A percentile compares a stretch with the other conserved stretches of the same genome.
phyloP scores from a whole-genome alignment of 495 filamentous ascomycete species.

The Aspergillus wentii region DNA sequence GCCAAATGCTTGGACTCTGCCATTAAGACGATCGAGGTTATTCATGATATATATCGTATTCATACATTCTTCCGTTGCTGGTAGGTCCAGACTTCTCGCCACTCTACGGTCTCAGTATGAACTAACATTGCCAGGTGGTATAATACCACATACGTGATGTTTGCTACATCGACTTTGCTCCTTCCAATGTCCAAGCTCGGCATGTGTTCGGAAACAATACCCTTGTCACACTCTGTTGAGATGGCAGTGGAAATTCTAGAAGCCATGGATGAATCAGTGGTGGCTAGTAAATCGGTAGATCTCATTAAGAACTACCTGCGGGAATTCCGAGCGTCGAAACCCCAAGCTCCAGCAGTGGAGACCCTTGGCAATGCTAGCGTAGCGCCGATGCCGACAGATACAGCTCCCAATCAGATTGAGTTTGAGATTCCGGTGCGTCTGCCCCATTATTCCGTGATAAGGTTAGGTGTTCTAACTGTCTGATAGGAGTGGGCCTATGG shows the following conservation, averaged over 20 bases:
- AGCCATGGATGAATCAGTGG: slow-evolving; percentile 39
- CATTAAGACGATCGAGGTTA: slow-evolving; percentile 34
- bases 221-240: slow-evolving; percentile 27
- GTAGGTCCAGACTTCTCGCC: slow-evolving; percentile 16
- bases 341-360: too few relatives aligned
- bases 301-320: slow-evolving; percentile 33
- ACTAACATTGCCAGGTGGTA: slow-evolving; percentile 29
- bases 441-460: background rate
- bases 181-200: slow-evolving; percentile 34
- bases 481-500: slow-evolving; percentile 35
- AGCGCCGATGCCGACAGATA: slow-evolving; percentile 3
- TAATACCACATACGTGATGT: slow-evolving; percentile 41
- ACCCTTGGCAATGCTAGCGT: slow-evolving; percentile 1
- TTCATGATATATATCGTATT: slow-evolving; percentile 36
- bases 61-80: slow-evolving; percentile 42
- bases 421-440: slow-evolving; percentile 29
- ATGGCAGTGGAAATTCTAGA: slow-evolving; percentile 39
- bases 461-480: background rate
- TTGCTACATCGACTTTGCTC: slow-evolving; percentile 37
- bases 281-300: slow-evolving; percentile 34
- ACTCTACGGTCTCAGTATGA: background rate
- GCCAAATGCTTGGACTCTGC: slow-evolving; percentile 34
- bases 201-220: slow-evolving; percentile 26
- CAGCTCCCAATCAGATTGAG: slow-evolving; percentile 5
- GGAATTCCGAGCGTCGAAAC: slow-evolving; percentile 23